Base-by-base conservation (phyloP, 1,284 basidiomycete species). In the Blastosporella zonata region DNA sequence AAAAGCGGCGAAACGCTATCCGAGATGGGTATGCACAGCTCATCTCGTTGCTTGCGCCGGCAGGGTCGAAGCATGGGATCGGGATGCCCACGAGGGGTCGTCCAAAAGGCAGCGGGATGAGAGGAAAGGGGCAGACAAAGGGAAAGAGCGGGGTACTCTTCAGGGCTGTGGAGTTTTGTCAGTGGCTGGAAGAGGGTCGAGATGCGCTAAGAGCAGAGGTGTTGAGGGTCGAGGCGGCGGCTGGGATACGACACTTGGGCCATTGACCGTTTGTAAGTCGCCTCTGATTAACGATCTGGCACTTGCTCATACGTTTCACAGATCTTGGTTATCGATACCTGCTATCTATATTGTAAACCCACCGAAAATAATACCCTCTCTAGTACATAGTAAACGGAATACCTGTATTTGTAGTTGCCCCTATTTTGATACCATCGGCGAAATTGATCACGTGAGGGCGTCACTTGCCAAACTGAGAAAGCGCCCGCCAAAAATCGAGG, bases 1-100 rank as follows among this genome's bases (percentile, higher is more conserved):
- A 94, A 68, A 93, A 92, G 65, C 83, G 91, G 2, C 79, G 91
- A 2, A 92, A 93, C 54, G 89, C 90, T 40, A 94, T 94, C 57
- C 82, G 91, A 28, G 87, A 92, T 54, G 92, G 90, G 8, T 94
- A 94, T 68, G 86, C 91, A 10, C 82, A 90, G 60, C 71, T 94
- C 35, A 91, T 90, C 28, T 69, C 82, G 0, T 73, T 93, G 22
- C 80, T 93, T 43, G 84, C 90, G 0, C 85, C 87, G 18, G 79
- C 83, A 6, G 84, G 84, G 3, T 67, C 68, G 20, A 76, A 80
- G 2, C 76, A 81, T 25, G 74, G 78, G 2, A 76, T 85, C 27
- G 81, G 80, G 17, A 81, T 90, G 79, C 87, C 88, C 6, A 84
- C 86, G 2, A 71, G 87, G 39, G 87, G 87, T 1, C 69, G 88